A percentile compares a stretch with the other conserved stretches of the same genome.
Evolutionary conservation across 2,329 filamentous ascomycete species (phyloP).

Genomic region (Parafenestella ontariensis): DNA sequence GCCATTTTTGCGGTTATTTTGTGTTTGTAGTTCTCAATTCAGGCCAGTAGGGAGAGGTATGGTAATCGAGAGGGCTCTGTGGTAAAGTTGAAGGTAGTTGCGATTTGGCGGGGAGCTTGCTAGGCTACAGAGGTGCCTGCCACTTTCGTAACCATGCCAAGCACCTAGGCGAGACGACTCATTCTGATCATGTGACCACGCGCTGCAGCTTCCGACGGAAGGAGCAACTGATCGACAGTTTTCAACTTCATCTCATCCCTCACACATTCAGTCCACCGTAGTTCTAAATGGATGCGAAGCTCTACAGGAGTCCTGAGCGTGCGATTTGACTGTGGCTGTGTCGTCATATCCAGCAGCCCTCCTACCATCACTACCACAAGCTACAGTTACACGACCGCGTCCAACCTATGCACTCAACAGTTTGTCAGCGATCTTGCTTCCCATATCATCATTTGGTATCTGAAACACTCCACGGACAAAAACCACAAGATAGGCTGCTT

Average conservation of each 20-base stretch:
- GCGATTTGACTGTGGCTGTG: too few species aligned
- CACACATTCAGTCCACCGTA: background rate
- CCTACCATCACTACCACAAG: too few species aligned
- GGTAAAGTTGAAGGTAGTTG: background rate
- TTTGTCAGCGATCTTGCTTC: too few species aligned
- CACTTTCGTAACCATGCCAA: conserved; percentile 12
- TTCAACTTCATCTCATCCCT: background rate
- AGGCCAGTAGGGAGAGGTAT: background rate
- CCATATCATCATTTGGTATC: too few species aligned
- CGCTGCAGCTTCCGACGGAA: conserved; percentile 2
- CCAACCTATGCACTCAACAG: too few species aligned
- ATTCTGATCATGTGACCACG: conserved; percentile 2
- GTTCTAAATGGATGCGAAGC: too few species aligned
- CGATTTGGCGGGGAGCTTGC: conserved; percentile 11
- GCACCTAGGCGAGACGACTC: conserved; percentile 4
- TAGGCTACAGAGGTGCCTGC: conserved; percentile 15
- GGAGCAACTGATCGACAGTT: background rate
- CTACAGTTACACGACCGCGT: too few species aligned
- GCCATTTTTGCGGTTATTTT: conserved; percentile 42
- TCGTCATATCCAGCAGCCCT: too few species aligned
- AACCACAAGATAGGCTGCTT: too few species aligned
- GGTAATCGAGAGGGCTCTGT: background rate
- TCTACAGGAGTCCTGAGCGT: too few species aligned
- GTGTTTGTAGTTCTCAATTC: background rate
- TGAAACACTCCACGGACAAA: too few species aligned